Percentiles rank a stretch among this genome's conserved stretches.
These are phyloP conservation scores for Pseudogymnoascus sp. DNA, from an alignment of 2,329 filamentous ascomycete species.

Conservation along the genomic window DNA sequence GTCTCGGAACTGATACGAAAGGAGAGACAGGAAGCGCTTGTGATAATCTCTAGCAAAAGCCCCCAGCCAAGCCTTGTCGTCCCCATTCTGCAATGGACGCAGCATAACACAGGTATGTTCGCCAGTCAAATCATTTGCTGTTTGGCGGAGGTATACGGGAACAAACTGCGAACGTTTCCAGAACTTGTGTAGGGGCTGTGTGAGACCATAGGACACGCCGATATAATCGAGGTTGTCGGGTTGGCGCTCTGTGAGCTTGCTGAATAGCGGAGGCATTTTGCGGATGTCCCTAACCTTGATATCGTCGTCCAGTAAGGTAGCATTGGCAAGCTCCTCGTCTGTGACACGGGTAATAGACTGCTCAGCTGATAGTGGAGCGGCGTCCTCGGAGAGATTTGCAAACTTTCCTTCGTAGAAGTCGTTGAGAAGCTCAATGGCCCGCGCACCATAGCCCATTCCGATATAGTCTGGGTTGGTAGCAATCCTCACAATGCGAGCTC, in stretches of 20 bases:
- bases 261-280: constrained; percentile 88
- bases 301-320: constrained; percentile 75
- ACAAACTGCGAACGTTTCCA: constrained; percentile 86
- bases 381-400: constrained; percentile 70
- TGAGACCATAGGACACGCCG: constrained; percentile 92
- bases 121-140: constrained; percentile 89
- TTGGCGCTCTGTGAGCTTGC: constrained; percentile 75
- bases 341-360: constrained; percentile 71
- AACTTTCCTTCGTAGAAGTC: constrained; percentile 97
- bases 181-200: constrained; percentile 82
- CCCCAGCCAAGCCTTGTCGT: constrained; percentile 73
- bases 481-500: constrained; percentile 86
- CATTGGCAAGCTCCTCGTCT: constrained; percentile 70
- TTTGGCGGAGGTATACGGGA: constrained; percentile 91
- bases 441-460: constrained; percentile 87
- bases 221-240: constrained; percentile 82
- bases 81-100: constrained; percentile 61
- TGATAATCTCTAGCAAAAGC: constrained; percentile 93
- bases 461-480: constrained; percentile 93
- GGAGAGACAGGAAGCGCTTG: constrained; percentile 78
- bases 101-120: constrained; percentile 99
- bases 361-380: constrained; percentile 43
- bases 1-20: constrained; percentile 85
- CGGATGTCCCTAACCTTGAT: constrained; percentile 85
- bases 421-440: constrained; percentile 76